Base-by-base conservation (phyloP, 2,329 filamentous ascomycete species). In the Penicillium sp. region DNA sequence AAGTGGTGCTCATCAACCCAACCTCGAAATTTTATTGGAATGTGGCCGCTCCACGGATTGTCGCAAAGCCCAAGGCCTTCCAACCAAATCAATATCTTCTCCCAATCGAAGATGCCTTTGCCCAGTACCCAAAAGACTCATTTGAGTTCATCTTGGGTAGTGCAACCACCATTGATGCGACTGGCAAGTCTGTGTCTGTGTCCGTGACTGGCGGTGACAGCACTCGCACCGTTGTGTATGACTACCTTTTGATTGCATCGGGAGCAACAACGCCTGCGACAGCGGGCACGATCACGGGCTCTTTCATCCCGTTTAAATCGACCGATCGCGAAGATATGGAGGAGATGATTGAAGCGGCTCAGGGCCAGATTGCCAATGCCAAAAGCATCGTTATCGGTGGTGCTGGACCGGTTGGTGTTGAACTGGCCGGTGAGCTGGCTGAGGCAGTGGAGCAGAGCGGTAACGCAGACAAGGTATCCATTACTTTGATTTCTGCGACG, bases 161-260 rank as follows among this genome's bases (percentile, higher is more conserved):
- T 2, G 75, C 69, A 9, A 74, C 66, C 2, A 59, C 59, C 0
- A 58, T 79, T 12, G 66, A 77, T 36, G 55, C 61, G 1, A 46
- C 58, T 2, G 50, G 47, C 13, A 68, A 72, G 18, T 69, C 56
- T 1, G 64, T 79, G 5, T 58, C 62, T 2, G 63, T 75, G 47
- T 60, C 56, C 32, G 65, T 60, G 12, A 51, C 55, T 53, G 13
- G 56, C 52, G 31, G 53, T 48, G 18, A 44, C 32, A n/a, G 43
- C 32, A n/a, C 40, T 29, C 32, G 42, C 31, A 14, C 48, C 3
- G 45, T 78, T 8, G 38, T 60, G 2, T 79, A 74, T 53, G 69
- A 77, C 47, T 70, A 73, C n/a, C 63, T 79, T 2, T 62, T 79
- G 32, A 70, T 79, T 41, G 74, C 75, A 6, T 76, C 74, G 1